Evolutionary conservation across 108 stramenopile species (phyloP).

Genomic region (Aurantiochytrium sp.): DNA sequence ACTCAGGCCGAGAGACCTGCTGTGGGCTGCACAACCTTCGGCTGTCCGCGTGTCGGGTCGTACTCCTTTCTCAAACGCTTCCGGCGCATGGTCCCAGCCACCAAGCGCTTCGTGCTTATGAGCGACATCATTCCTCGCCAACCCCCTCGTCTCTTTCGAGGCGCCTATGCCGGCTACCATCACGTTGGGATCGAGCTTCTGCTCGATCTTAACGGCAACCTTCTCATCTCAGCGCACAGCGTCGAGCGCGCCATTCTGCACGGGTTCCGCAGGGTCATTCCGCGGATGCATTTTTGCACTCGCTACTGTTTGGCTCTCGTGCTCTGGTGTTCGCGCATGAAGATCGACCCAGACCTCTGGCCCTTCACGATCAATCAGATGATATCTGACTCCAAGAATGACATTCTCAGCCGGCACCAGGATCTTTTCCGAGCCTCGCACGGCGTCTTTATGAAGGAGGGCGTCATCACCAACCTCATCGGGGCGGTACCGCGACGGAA

Average conservation of each 20-base stretch:
- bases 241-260: background rate
- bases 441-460: background rate
- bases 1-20: background rate
- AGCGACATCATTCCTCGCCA: background rate
- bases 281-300: background rate
- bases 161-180: background rate
- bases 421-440: background rate
- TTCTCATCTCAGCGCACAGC: background rate
- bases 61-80: background rate
- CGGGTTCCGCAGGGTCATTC: background rate
- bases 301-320: background rate
- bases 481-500: background rate
- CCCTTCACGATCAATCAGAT: background rate
- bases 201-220: slow-evolving; percentile 11
- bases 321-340: background rate
- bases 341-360: background rate
- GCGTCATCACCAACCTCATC: background rate
- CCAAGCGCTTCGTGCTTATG: background rate
- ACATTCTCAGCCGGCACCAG: background rate
- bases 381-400: background rate
- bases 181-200: background rate
- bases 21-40: background rate
- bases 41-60: background rate
- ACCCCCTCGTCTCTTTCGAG: background rate
- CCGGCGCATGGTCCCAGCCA: background rate